Evolutionary conservation across 2,329 filamentous ascomycete species (phyloP).

Genomic region (Diplodia corticola): DNA sequence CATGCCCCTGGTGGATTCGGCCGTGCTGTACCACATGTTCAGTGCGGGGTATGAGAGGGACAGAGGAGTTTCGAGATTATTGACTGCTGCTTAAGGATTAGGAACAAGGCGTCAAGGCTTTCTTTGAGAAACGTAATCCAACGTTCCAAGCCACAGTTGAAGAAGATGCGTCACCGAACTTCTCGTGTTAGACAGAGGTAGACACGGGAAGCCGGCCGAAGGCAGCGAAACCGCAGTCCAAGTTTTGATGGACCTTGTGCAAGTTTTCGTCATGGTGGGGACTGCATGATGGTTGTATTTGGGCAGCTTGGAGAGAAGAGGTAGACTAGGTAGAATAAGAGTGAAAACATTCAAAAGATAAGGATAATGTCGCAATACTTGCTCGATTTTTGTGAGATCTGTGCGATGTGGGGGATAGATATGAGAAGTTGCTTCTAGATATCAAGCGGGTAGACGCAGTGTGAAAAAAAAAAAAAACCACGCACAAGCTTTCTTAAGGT

Average conservation of each 20-base stretch:
- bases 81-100: background rate
- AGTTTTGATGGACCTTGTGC: background rate
- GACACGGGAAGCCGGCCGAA: background rate
- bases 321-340: too few relatives aligned
- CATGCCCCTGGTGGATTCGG: constrained; percentile 23
- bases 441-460: too few relatives aligned
- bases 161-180: constrained; percentile 24
- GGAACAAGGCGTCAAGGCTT: constrained; percentile 14
- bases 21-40: constrained; percentile 21
- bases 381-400: too few relatives aligned
- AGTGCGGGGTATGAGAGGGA: background rate
- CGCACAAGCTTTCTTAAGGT: too few relatives aligned
- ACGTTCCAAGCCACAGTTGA: constrained; percentile 23
- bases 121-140: constrained; percentile 24
- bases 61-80: background rate
- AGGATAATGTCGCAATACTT: too few relatives aligned
- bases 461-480: too few relatives aligned
- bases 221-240: background rate
- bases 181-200: constrained; percentile 23
- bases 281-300: too few relatives aligned
- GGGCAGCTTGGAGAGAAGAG: too few relatives aligned
- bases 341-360: too few relatives aligned
- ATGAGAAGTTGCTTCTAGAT: too few relatives aligned
- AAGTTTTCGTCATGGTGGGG: too few relatives aligned
- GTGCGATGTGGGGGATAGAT: too few relatives aligned